These are phyloP conservation scores for Moricandia moricandioides DNA, from an alignment of 345 rosid species.

Conservation along the genomic window DNA sequence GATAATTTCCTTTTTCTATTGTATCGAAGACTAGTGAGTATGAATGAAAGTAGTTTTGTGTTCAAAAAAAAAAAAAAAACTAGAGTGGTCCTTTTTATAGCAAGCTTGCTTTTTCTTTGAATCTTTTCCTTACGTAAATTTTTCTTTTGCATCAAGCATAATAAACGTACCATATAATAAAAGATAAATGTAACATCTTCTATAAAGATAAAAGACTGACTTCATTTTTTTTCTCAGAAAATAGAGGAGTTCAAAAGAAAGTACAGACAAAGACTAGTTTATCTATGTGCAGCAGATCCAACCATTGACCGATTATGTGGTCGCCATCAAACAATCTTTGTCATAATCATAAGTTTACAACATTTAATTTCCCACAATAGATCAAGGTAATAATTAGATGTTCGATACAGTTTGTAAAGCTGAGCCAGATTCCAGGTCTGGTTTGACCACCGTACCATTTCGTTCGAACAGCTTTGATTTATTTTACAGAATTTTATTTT, in stretches of 20 bases:
- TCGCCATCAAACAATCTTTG: conserved; percentile 15
- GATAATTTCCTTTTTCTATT: too few relatives aligned
- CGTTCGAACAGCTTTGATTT: background rate
- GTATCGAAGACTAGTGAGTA: too few relatives aligned
- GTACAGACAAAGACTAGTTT: background rate
- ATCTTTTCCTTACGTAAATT: background rate
- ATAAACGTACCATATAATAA: background rate
- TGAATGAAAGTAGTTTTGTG: too few relatives aligned
- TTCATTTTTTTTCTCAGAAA: background rate
- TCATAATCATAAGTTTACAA: background rate
- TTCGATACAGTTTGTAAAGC: background rate
- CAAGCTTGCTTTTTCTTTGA: too few relatives aligned
- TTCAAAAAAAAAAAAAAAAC: background rate
- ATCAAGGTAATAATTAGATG: background rate
- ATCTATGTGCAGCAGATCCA: conserved; percentile 11
- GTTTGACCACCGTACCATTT: conserved; percentile 1
- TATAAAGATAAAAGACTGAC: background rate
- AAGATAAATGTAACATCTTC: background rate
- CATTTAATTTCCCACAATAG: background rate
- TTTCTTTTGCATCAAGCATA: background rate
- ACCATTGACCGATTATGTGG: conserved; percentile 15
- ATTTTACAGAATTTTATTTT: too few relatives aligned
- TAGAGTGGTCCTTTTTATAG: background rate
- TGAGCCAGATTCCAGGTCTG: background rate
- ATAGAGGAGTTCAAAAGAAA: background rate